phyloP scores from a whole-genome alignment of 2,329 filamentous ascomycete genomes.

The Pestalotiopsis sp. region DNA sequence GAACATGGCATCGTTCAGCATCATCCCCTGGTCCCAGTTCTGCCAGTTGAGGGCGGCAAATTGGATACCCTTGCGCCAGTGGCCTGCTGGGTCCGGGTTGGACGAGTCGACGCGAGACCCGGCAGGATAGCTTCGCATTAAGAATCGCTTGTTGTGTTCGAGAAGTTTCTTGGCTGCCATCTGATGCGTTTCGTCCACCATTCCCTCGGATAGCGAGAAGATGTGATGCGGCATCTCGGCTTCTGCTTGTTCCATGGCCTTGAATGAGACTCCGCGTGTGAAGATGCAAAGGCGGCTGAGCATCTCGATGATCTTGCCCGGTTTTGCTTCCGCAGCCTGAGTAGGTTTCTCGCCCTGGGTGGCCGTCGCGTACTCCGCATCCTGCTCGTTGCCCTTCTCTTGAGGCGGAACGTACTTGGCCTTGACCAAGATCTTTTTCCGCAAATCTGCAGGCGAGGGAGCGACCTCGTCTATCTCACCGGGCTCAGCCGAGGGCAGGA shows the following conservation, averaged over 20 bases:
- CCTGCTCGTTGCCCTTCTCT: slow-evolving; percentile 16
- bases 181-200: slow-evolving; percentile 63
- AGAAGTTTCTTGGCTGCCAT: slow-evolving; percentile 62
- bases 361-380: slow-evolving; percentile 12
- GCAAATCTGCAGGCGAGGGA: slow-evolving; percentile 70
- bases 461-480: slow-evolving; percentile 53
- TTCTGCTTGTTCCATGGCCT: slow-evolving; percentile 73
- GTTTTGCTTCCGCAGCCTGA: slow-evolving; percentile 43
- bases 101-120: slow-evolving; percentile 81
- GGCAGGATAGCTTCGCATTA: slow-evolving; percentile 89
- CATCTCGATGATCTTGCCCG: slow-evolving; percentile 68
- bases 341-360: slow-evolving; percentile 44
- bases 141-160: slow-evolving; percentile 76
- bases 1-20: slow-evolving; percentile 95
- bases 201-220: slow-evolving; percentile 67
- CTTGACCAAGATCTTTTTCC: slow-evolving; percentile 81
- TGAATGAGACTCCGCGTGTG: slow-evolving; percentile 82
- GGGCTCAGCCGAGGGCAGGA: slow-evolving; percentile 61
- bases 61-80: slow-evolving; percentile 89
- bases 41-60: slow-evolving; percentile 95
- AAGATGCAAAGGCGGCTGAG: slow-evolving; percentile 81
- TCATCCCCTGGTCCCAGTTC: slow-evolving; percentile 87
- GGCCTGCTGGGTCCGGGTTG: slow-evolving; percentile 81
- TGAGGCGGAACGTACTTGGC: slow-evolving; percentile 67
- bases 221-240: slow-evolving; percentile 68